Percentiles rank a stretch among this genome's conserved stretches.
These are phyloP conservation scores for Vaccinium corymbosum DNA, from an alignment of 148 eudicot genomes.

Conservation along the genomic window DNA sequence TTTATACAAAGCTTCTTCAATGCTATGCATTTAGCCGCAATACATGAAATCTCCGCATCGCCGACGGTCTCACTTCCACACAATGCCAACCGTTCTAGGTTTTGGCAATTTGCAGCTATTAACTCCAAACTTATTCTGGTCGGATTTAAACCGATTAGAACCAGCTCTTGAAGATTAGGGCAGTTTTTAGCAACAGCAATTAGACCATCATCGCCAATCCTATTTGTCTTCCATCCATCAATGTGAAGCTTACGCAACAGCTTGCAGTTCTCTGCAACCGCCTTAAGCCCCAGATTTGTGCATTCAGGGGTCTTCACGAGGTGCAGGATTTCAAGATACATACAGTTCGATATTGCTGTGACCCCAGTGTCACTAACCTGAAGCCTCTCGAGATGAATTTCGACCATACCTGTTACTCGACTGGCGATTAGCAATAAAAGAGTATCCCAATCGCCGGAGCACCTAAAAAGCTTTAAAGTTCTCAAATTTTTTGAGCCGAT, in stretches of 20 bases:
- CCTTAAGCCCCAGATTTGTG: constrained; percentile 39
- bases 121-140: constrained; percentile 37
- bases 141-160: constrained; percentile 49
- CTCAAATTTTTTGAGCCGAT: constrained; percentile 37
- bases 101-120: constrained; percentile 43
- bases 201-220: constrained; percentile 53
- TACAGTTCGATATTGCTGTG: constrained; percentile 33
- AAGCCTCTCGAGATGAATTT: constrained; percentile 55
- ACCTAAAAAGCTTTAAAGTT: constrained; percentile 40
- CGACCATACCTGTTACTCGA: constrained; percentile 26
- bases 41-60: constrained; percentile 49
- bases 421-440: constrained; percentile 31
- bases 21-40: constrained; percentile 47
- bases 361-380: constrained; percentile 55
- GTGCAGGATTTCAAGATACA: constrained; percentile 43
- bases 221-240: constrained; percentile 64
- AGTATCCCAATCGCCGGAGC: constrained; percentile 55
- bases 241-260: constrained; percentile 50
- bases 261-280: constrained; percentile 45
- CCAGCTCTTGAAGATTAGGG: constrained; percentile 49
- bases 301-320: constrained; percentile 56
- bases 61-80: constrained; percentile 63
- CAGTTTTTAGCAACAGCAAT: constrained; percentile 44
- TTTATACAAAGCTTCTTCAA: constrained; percentile 59
- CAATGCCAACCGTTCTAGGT: constrained; percentile 51